A percentile compares a stretch with the other conserved stretches of the same genome.
Evolutionary conservation across 192 early-diverging fungal species (phyloP).

Genomic region (Gryganskiella cystojenkinii): DNA sequence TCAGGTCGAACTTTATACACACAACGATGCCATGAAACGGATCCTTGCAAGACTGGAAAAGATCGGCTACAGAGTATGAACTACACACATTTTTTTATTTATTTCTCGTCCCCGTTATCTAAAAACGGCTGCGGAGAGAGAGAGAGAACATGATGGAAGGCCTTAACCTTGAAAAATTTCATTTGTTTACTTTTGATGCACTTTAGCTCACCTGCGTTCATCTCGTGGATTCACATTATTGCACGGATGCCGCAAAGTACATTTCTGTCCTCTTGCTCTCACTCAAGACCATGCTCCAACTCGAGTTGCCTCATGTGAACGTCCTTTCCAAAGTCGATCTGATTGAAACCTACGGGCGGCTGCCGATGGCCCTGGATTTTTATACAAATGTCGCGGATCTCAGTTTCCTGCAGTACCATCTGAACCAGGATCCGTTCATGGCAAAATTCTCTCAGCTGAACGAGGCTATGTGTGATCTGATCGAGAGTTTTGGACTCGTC

Average conservation of each 20-base stretch:
- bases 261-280: conserved; percentile 92
- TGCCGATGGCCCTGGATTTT: conserved; percentile 91
- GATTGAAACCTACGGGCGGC: conserved; percentile 79
- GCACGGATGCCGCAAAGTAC: conserved; percentile 91
- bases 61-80: conserved; percentile 71
- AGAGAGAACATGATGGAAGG: too few relatives aligned
- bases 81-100: not conserved
- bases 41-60: conserved; percentile 79
- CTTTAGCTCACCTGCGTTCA: conserved; percentile 83
- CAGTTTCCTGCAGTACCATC: conserved; percentile 77
- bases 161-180: conserved; percentile 6
- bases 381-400: conserved; percentile 97
- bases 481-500: conserved; percentile 93
- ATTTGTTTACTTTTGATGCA: conserved; percentile 2
- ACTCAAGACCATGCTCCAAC: conserved; percentile 92
- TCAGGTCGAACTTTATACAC: conserved; percentile 98
- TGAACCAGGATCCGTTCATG: conserved; percentile 79
- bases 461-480: conserved; percentile 86
- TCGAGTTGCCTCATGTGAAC: conserved; percentile 96
- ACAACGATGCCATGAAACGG: conserved; percentile 85
- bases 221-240: conserved; percentile 92
- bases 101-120: too few relatives aligned
- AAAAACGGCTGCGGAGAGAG: conserved; percentile 1
- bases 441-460: conserved; percentile 78
- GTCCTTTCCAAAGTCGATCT: conserved; percentile 97